These are phyloP conservation scores for Colletotrichum noveboracense DNA, from an alignment of 2,329 filamentous ascomycete species.

Conservation along the genomic window DNA sequence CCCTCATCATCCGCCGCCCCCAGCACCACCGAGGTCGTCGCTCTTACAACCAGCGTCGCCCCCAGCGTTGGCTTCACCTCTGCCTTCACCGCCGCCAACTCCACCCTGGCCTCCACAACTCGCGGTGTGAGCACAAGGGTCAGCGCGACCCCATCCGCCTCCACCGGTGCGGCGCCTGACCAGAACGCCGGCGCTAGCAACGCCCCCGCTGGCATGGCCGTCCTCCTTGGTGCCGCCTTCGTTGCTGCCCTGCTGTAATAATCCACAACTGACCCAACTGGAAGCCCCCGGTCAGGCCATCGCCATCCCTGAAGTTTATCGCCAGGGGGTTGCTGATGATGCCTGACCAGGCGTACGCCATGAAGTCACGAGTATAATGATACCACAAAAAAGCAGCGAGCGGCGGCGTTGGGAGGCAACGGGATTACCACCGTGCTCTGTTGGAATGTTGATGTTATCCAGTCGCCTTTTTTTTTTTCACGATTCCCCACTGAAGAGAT, in stretches of 20 bases:
- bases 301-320: not conserved
- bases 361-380: constrained; percentile 22
- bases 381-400: not conserved
- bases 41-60: not conserved
- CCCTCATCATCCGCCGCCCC: not conserved
- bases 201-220: constrained; percentile 13
- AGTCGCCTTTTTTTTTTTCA: not conserved
- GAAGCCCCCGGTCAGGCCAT: constrained; percentile 3
- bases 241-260: constrained; percentile 18
- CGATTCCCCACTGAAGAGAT: constrained; percentile 16
- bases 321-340: not conserved
- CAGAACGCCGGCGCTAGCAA: constrained; percentile 5
- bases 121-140: not conserved
- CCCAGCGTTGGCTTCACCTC: constrained; percentile 6
- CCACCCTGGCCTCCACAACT: not conserved
- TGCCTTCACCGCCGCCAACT: constrained; percentile 6
- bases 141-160: not conserved
- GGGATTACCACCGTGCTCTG: constrained; percentile 14
- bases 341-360: constrained; percentile 4
- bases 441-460: constrained; percentile 21
- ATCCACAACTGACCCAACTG: constrained; percentile 13
- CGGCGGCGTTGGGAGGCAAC: not conserved
- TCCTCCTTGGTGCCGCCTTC: constrained; percentile 20
- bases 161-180: not conserved
- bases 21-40: not conserved